Percentiles rank a stretch among this genome's conserved stretches.
Evolutionary conservation across 306 rosid species (phyloP).

Genomic region (Cicer bijugum): DNA sequence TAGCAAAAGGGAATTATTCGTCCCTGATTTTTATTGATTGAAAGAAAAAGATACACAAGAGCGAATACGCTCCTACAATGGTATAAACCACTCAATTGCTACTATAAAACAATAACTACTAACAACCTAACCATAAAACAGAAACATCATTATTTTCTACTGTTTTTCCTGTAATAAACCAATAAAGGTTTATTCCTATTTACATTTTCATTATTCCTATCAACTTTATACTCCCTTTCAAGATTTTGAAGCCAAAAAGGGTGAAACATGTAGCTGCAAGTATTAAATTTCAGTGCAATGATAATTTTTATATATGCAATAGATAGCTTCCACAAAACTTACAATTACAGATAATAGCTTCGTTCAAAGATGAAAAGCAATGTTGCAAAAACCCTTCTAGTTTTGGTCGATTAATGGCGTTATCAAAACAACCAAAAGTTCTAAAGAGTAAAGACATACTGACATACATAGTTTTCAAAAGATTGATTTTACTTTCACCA

Average conservation of each 20-base stretch:
- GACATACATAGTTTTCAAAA: background rate
- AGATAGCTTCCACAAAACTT: constrained; percentile 11
- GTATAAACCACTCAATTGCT: no score
- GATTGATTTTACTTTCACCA: background rate
- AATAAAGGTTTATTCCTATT: no score
- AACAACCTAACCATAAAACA: no score
- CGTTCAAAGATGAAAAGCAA: constrained; percentile 9
- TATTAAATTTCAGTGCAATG: constrained; percentile 21
- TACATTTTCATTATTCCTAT: no score
- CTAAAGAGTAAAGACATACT: background rate
- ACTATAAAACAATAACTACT: no score
- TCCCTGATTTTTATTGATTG: no score
- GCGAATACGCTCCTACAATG: no score
- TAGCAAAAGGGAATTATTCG: no score
- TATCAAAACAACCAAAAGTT: constrained; percentile 20
- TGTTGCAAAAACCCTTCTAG: background rate
- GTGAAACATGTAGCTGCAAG: constrained; percentile 37
- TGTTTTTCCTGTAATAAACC: no score
- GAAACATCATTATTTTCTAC: no score
- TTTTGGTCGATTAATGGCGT: constrained; percentile 1
- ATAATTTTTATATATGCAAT: constrained; percentile 12
- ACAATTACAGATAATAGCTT: constrained; percentile 16
- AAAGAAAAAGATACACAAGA: no score
- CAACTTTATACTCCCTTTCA: constrained; percentile 23
- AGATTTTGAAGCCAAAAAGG: background rate